Percentiles rank a stretch among this genome's conserved stretches.
Conservation (phyloP, 768 basidiomycete genomes). For the Tylopilus vinaceipallidus region DNA sequence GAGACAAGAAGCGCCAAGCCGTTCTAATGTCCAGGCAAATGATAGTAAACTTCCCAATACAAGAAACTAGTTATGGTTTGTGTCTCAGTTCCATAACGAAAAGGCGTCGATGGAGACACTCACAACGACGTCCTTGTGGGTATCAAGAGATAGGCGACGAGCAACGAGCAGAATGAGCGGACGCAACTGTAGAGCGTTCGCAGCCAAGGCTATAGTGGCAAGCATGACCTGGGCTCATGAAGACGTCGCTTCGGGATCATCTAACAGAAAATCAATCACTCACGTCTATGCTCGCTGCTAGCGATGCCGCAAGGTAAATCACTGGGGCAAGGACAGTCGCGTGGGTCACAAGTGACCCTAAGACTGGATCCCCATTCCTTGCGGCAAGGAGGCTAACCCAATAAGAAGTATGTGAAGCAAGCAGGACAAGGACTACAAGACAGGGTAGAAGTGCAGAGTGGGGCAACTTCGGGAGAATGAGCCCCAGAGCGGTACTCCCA, state of each 20-base stretch:
- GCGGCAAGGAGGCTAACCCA: constrained; percentile 62
- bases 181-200: constrained; percentile 27
- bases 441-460: constrained; percentile 23
- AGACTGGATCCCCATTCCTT: constrained; percentile 47
- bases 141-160: constrained; percentile 19
- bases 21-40: constrained; percentile 15
- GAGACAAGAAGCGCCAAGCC: not conserved
- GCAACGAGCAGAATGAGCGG: constrained; percentile 16
- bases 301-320: constrained; percentile 46
- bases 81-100: constrained; percentile 2
- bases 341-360: constrained; percentile 63
- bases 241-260: not conserved
- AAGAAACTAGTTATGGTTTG: constrained; percentile 20
- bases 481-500: constrained; percentile 35
- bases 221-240: constrained; percentile 17
- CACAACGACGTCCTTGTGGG: constrained; percentile 22
- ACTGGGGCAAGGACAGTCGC: constrained; percentile 54
- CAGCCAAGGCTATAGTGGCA: constrained; percentile 24
- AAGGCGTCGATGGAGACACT: constrained; percentile 1
- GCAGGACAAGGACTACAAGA: constrained; percentile 41
- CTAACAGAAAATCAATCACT: constrained; percentile 16
- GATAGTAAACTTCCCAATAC: constrained; percentile 18
- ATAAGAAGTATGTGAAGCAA: constrained; percentile 63
- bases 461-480: constrained; percentile 32
- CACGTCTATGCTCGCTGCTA: constrained; percentile 43